These are phyloP conservation scores for Pichia sp. DNA, from an alignment of 1,139 yeast genomes.

Conservation along the genomic window DNA sequence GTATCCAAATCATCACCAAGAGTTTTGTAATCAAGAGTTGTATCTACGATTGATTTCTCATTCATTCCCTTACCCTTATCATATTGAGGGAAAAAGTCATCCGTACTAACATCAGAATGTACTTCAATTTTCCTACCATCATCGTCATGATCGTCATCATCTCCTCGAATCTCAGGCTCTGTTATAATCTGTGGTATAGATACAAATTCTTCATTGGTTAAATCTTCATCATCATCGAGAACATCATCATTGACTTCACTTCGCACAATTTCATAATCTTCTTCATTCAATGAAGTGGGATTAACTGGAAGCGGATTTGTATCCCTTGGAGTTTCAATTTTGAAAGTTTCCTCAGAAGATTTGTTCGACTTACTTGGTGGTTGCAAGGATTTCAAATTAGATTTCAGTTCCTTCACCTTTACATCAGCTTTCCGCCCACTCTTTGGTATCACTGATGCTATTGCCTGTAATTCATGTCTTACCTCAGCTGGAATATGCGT, in stretches of 20 bases:
- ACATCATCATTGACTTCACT: conserved; percentile 17
- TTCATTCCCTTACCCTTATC: neutral
- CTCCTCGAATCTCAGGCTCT: conserved; percentile 9
- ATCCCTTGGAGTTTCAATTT: conserved; percentile 17
- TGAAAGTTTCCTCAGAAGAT: too few relatives aligned
- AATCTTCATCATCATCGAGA: conserved; percentile 18
- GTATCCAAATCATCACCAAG: conserved; percentile 42
- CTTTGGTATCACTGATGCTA: neutral
- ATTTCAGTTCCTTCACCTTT: too few relatives aligned
- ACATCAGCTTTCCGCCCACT: neutral
- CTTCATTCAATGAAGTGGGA: conserved; percentile 13
- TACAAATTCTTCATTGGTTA: conserved; percentile 9
- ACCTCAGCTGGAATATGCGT: conserved; percentile 11
- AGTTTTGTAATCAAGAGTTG: conserved; percentile 35
- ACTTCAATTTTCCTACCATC: neutral
- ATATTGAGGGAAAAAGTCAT: conserved; percentile 12
- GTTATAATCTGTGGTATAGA: conserved; percentile 1
- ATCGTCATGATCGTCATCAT: neutral
- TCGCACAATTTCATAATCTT: conserved; percentile 20
- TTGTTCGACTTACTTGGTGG: conserved; percentile 1
- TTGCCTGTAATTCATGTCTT: conserved; percentile 5
- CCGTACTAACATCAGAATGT: neutral
- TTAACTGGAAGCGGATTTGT: conserved; percentile 16
- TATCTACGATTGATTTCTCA: conserved; percentile 21
- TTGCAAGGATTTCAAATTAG: conserved; percentile 13